Conservation (phyloP, 2,329 filamentous ascomycete genomes). For the Ilyonectria destructans region DNA sequence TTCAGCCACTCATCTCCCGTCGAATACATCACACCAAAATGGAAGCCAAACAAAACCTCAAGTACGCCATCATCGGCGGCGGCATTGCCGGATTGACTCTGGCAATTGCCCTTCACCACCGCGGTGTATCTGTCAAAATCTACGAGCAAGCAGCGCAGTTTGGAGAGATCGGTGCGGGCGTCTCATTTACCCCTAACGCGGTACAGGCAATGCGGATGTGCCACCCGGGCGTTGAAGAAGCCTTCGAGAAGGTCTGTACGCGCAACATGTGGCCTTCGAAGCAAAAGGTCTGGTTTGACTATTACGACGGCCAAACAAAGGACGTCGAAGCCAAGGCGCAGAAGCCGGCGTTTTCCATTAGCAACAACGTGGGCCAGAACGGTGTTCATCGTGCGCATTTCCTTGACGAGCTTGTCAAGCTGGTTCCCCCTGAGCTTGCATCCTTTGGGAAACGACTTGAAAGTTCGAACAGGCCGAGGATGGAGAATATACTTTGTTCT, state of each 20-base stretch:
- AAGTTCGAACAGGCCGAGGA: constrained; percentile 8
- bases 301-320: constrained; percentile 40
- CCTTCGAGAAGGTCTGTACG: constrained; percentile 48
- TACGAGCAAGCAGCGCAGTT: constrained; percentile 64
- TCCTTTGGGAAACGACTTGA: constrained; percentile 53
- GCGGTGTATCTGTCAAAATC: constrained; percentile 60
- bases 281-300: constrained; percentile 46
- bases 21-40: constrained; percentile 8
- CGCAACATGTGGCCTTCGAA: constrained; percentile 44
- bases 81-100: constrained; percentile 68
- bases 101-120: constrained; percentile 62
- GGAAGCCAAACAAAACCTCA: constrained; percentile 33
- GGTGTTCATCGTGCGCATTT: constrained; percentile 58
- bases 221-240: constrained; percentile 55
- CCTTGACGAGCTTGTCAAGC: constrained; percentile 57
- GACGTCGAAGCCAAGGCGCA: constrained; percentile 10
- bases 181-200: constrained; percentile 68
- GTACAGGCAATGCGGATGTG: constrained; percentile 62
- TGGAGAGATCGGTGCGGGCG: constrained; percentile 66
- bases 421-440: constrained; percentile 54
- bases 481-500: constrained; percentile 52
- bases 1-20: too few species aligned
- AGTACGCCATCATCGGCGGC: constrained; percentile 66
- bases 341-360: constrained; percentile 35
- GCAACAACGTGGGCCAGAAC: constrained; percentile 49